Evolutionary conservation across 352 stramenopile genomes (phyloP).

Genomic region (Globisporangium cystogenes): DNA sequence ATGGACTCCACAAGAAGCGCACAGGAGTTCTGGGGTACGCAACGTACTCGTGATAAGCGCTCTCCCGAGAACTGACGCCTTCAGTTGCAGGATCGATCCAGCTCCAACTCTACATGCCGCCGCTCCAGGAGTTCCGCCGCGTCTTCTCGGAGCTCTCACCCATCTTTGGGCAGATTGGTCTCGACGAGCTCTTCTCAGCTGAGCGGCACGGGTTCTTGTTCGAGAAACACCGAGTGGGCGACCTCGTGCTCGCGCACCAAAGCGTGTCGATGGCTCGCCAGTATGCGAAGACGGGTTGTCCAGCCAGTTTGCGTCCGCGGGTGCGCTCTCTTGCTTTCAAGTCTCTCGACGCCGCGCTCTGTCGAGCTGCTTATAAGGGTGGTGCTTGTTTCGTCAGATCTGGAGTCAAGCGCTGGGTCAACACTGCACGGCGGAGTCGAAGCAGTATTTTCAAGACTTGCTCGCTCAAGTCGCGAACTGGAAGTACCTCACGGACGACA

Average conservation of each 20-base stretch:
- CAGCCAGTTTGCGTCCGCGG: slow-evolving; percentile 40
- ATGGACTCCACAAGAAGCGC: slow-evolving; percentile 5
- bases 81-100: slow-evolving; percentile 45
- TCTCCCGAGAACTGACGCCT: not conserved
- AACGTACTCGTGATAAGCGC: not conserved
- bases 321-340: slow-evolving; percentile 14
- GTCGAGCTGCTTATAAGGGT: not conserved
- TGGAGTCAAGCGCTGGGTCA: slow-evolving; percentile 55
- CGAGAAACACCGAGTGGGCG: slow-evolving; percentile 64
- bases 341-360: not conserved
- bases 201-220: slow-evolving; percentile 47
- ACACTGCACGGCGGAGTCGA: slow-evolving; percentile 22
- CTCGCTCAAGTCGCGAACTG: slow-evolving; percentile 24
- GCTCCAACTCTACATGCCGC: slow-evolving; percentile 38
- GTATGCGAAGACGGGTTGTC: slow-evolving; percentile 73
- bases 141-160: slow-evolving; percentile 50
- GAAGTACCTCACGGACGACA: slow-evolving; percentile 64
- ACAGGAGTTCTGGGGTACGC: slow-evolving; percentile 28
- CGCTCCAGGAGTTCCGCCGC: slow-evolving; percentile 34
- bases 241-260: slow-evolving; percentile 52
- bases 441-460: slow-evolving; percentile 46
- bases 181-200: slow-evolving; percentile 54
- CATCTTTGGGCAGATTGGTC: slow-evolving; percentile 42
- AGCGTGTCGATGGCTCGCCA: slow-evolving; percentile 69
- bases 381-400: slow-evolving; percentile 15